Evolutionary conservation across 2,329 filamentous ascomycete genomes (phyloP), one percentile per base, ranked within the genome.

Genomic region (Phyllosticta citrichinensis): DNA sequence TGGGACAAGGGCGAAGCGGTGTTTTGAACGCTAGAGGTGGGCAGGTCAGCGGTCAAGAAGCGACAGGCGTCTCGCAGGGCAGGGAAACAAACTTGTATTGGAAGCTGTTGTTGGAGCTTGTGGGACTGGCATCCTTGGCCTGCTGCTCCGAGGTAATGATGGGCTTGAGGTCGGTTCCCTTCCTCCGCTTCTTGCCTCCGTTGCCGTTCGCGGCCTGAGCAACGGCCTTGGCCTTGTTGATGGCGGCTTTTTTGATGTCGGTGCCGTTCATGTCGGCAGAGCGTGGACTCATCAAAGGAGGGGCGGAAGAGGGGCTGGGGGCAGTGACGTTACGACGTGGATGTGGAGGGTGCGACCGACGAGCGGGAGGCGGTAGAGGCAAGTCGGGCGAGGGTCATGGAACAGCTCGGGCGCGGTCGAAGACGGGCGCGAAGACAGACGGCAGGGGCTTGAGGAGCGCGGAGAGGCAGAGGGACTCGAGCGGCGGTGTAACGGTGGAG

Each of bases 131-230:
- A 65, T 79, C 69, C 73, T 75, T 76, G 68, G 74, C 70, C 75
- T 78, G 74, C 73, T 77, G 68, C 68, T 89, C 86, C 63, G 82
- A 87, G 51, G 87, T 90, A 74, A 90, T 87, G 70, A 90, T 89
- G 68, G 87, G 87, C 76, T 89, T 88, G 66, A 89, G 76, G 65
- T 80, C 77, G 59, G 81, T 81, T 52, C 87, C 85, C 80, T 90
- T 90, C 79, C 87, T 86, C 70, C 86, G 82, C 80, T 90, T 90
- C 80, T 88, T 89, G 65, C 77, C 80, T 68, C 77, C 79, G 72
- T 79, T 83, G 63, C 76, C 77, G 74, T 79, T 79, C 58, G 78
- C 77, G 59, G 79, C 81, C 76, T 82, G 78, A 63, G 82, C 82
- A 71, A 84, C 83, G 72, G 84, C 81, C 74, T 86, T 86, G 62